Evolutionary conservation across 768 basidiomycete species (phyloP).

Genomic region (Ramaria sp.): DNA sequence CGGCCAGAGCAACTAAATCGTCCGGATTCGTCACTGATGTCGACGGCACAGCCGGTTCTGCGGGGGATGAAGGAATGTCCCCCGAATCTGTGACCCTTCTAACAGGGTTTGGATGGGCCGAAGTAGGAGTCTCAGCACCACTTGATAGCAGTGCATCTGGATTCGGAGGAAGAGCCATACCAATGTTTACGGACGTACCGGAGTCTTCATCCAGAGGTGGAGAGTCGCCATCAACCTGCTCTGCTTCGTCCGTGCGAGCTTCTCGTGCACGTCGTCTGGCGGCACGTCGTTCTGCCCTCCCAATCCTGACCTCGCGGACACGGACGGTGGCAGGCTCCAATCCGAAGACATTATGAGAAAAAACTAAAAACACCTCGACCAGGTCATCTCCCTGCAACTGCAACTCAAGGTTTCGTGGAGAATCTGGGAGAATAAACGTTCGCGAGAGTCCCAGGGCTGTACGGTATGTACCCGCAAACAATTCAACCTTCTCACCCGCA

Average conservation of each 20-base stretch:
- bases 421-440: conserved; percentile 87
- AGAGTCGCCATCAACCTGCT: conserved; percentile 8
- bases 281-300: conserved; percentile 76
- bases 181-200: conserved; percentile 51
- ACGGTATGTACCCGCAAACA: conserved; percentile 85
- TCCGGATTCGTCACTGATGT: conserved; percentile 40
- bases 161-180: conserved; percentile 38
- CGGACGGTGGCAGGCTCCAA: conserved; percentile 87
- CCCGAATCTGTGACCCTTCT: conserved; percentile 6
- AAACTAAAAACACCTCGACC: conserved; percentile 85
- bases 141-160: conserved; percentile 25
- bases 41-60: conserved; percentile 19
- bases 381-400: conserved; percentile 88
- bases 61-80: conserved; percentile 15
- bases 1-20: conserved; percentile 56
- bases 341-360: conserved; percentile 86
- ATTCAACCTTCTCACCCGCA: conserved; percentile 84
- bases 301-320: conserved; percentile 88
- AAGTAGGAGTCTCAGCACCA: conserved; percentile 32
- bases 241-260: conserved; percentile 39
- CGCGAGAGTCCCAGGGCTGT: conserved; percentile 87
- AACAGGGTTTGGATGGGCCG: conserved; percentile 17
- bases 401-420: conserved; percentile 76
- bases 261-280: conserved; percentile 73
- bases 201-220: conserved; percentile 28